Percentiles rank a stretch among this genome's conserved stretches.
phyloP scores from a whole-genome alignment of 179 eudicot genomes.

The Spinacia oleracea region DNA sequence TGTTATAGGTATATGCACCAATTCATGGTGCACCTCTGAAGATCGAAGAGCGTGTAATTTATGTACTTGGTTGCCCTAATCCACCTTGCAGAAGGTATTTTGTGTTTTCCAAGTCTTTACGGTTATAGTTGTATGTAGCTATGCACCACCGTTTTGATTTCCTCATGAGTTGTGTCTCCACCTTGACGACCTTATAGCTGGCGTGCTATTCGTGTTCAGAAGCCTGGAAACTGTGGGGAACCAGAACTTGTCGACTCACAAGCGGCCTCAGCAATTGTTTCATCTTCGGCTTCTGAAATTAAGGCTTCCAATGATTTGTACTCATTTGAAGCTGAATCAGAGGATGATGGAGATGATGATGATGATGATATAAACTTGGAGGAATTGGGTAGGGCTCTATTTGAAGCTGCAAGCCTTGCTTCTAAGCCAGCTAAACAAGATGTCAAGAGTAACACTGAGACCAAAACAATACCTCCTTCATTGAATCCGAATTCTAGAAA shows the following conservation, averaged over 20 bases:
- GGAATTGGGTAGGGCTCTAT: constrained; percentile 72
- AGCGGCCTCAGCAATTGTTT: constrained; percentile 22
- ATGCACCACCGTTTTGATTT: neutral
- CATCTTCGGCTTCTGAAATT: constrained; percentile 35
- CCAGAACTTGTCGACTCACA: constrained; percentile 23
- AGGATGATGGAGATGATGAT: constrained; percentile 38
- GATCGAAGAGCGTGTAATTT: constrained; percentile 72
- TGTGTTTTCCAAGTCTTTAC: constrained; percentile 1
- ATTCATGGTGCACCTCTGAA: constrained; percentile 40
- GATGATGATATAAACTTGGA: constrained; percentile 57
- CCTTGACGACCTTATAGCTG: constrained; percentile 53
- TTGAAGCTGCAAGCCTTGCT: constrained; percentile 62
- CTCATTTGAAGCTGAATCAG: constrained; percentile 49
- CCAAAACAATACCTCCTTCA: constrained; percentile 29
- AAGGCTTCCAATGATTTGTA: constrained; percentile 45
- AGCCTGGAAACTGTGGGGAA: constrained; percentile 33
- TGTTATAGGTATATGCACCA: constrained; percentile 83
- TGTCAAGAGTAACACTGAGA: constrained; percentile 25
- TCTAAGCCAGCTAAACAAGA: constrained; percentile 43
- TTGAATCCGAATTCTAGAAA: constrained; percentile 31
- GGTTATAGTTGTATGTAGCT: neutral
- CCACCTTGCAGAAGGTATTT: constrained; percentile 57
- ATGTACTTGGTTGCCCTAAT: constrained; percentile 63
- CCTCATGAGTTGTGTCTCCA: constrained; percentile 13
- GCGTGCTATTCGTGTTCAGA: constrained; percentile 85